Conservation (phyloP, 2,329 filamentous ascomycete species). For the Colletotrichum eleusines region DNA sequence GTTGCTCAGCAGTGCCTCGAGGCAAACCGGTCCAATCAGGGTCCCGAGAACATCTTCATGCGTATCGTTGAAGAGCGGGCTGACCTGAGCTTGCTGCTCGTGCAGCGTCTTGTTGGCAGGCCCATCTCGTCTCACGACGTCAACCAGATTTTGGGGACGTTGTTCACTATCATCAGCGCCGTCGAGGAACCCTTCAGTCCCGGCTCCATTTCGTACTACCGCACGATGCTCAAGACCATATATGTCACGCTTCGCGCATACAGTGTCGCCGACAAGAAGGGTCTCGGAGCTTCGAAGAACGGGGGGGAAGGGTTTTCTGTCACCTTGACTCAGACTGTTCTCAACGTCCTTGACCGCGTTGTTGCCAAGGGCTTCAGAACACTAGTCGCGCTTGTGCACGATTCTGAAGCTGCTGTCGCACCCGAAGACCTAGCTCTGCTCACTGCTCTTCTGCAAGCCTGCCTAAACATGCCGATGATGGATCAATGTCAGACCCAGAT, state of each 20-base stretch:
- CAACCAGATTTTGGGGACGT: constrained; percentile 62
- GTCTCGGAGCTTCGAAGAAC: constrained; percentile 37
- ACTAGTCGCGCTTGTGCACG: constrained; percentile 85
- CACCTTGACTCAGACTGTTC: constrained; percentile 69
- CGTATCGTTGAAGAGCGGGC: constrained; percentile 81
- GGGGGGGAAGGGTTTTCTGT: constrained; percentile 54
- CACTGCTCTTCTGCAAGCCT: constrained; percentile 88
- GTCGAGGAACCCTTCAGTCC: constrained; percentile 66
- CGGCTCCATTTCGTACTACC: constrained; percentile 77
- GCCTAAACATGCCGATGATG: constrained; percentile 81
- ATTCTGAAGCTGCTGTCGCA: constrained; percentile 71
- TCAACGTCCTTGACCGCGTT: constrained; percentile 84
- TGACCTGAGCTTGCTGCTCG: constrained; percentile 83
- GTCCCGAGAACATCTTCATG: constrained; percentile 85
- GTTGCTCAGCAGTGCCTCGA: constrained; percentile 82
- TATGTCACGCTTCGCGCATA: constrained; percentile 84
- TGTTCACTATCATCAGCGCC: constrained; percentile 65
- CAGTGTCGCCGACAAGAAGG: constrained; percentile 52
- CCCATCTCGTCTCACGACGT: constrained; percentile 63
- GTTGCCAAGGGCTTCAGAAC: constrained; percentile 86
- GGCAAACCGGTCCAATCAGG: constrained; percentile 79
- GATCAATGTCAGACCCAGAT: constrained; percentile 79
- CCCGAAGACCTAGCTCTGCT: constrained; percentile 89
- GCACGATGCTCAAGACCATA: constrained; percentile 84
- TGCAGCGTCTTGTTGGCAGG: constrained; percentile 80